Conservation (phyloP, 768 basidiomycete genomes). For the Naganishia vaughanmartiniae region DNA sequence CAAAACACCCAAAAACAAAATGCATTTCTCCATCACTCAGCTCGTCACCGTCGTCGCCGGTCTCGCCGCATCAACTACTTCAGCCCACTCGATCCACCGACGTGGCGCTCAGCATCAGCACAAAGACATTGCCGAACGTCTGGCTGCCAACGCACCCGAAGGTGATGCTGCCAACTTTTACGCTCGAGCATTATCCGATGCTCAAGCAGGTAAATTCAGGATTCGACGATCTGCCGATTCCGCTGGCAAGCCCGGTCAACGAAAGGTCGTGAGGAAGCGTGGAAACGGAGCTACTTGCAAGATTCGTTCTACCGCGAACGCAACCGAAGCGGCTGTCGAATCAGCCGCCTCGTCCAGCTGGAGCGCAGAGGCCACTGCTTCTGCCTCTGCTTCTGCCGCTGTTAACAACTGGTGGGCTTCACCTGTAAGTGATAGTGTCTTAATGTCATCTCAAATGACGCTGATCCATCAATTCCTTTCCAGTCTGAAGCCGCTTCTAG, state of each 20-base stretch:
- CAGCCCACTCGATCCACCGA: constrained; percentile 24
- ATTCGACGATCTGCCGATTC: constrained; percentile 21
- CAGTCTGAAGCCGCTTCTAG: constrained; percentile 2
- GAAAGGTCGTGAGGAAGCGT: constrained; percentile 20
- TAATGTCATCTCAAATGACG: not conserved
- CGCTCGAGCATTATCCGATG: constrained; percentile 16
- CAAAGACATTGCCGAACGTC: constrained; percentile 7
- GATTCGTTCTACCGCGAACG: constrained; percentile 7
- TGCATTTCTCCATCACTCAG: constrained; percentile 17
- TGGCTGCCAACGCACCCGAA: not conserved
- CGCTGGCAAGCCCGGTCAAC: constrained; percentile 20
- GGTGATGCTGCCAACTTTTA: constrained; percentile 18
- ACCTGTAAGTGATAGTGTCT: not conserved
- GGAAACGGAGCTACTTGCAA: constrained; percentile 7
- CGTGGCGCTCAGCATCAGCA: constrained; percentile 21
- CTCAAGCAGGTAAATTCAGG: constrained; percentile 10
- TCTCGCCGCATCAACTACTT: constrained; percentile 3
- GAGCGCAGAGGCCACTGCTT: not conserved
- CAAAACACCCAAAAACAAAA: constrained; percentile 9
- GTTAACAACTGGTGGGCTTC: constrained; percentile 20
- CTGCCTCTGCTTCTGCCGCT: not conserved
- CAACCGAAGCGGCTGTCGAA: not conserved
- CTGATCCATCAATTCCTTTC: not conserved
- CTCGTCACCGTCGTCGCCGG: constrained; percentile 19
- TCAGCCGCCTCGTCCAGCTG: not conserved